phyloP scores from a whole-genome alignment of 2,329 filamentous ascomycete species.

The Nannizziopsis arthrosporioides region DNA sequence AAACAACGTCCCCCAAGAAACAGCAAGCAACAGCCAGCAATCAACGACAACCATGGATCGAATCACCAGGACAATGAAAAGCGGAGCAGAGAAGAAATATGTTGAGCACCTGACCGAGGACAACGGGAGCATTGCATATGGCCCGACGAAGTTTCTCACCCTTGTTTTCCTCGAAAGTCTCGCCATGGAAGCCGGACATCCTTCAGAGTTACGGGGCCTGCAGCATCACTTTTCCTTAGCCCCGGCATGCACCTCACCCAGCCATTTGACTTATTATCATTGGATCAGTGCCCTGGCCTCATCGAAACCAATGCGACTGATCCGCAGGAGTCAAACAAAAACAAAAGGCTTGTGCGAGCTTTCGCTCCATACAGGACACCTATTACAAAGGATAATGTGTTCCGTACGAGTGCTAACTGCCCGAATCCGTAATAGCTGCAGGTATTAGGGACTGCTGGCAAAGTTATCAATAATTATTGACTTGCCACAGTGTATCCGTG shows the following conservation, averaged over 20 bases:
- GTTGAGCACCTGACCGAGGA: no score
- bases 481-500: slow-evolving; percentile 6
- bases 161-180: not conserved
- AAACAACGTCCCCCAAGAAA: not conserved
- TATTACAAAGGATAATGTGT: slow-evolving; percentile 8
- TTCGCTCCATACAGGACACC: slow-evolving; percentile 4
- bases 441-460: slow-evolving; percentile 4
- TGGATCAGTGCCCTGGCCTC: not conserved
- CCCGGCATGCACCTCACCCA: slow-evolving; percentile 1
- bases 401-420: slow-evolving; percentile 1
- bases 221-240: slow-evolving; percentile 11
- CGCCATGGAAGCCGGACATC: not conserved
- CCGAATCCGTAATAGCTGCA: not conserved
- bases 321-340: not conserved
- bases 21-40: not conserved
- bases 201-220: slow-evolving; percentile 6
- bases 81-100: no score
- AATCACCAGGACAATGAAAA: no score
- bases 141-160: no score
- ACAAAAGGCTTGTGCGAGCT: slow-evolving; percentile 5
- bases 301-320: not conserved
- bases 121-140: no score
- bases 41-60: not conserved
- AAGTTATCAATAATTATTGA: slow-evolving; percentile 1
- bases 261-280: slow-evolving; percentile 2